These are phyloP conservation scores for Millerozyma acaciae DNA, from an alignment of 805 yeast genomes.

Conservation along the genomic window DNA sequence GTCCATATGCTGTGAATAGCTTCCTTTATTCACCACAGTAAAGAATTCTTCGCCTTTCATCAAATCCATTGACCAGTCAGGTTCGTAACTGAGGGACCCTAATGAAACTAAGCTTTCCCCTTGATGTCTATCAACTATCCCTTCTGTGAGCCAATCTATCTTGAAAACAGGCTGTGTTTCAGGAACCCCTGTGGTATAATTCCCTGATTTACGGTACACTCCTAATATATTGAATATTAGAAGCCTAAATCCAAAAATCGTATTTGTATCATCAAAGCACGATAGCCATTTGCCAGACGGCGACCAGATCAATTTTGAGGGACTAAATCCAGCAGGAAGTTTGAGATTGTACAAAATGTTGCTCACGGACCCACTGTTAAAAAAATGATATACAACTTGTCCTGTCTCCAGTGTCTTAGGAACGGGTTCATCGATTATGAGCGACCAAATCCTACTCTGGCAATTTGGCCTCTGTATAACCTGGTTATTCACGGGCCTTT, in stretches of 20 bases:
- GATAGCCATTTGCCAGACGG: constrained; percentile 32
- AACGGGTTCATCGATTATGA: constrained; percentile 22
- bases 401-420: constrained; percentile 11
- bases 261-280: constrained; percentile 19
- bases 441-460: constrained; percentile 25
- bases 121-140: constrained; percentile 9
- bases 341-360: constrained; percentile 18
- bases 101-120: constrained; percentile 1
- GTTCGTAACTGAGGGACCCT: constrained; percentile 5
- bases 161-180: constrained; percentile 12
- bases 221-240: constrained; percentile 26
- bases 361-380: constrained; percentile 32
- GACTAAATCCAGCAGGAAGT: constrained; percentile 14
- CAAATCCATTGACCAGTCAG: background rate
- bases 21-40: no score
- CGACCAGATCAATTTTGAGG: constrained; percentile 28
- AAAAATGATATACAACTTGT: constrained; percentile 25
- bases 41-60: no score
- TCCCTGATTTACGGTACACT: constrained; percentile 10
- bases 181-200: constrained; percentile 2
- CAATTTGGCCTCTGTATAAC: constrained; percentile 17
- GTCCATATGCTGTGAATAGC: no score
- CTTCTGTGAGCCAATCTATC: constrained; percentile 13
- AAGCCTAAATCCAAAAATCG: constrained; percentile 26
- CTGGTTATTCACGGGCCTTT: constrained; percentile 25